Conservation (phyloP, 2,329 filamentous ascomycete genomes). For the Beauveria sp. region DNA sequence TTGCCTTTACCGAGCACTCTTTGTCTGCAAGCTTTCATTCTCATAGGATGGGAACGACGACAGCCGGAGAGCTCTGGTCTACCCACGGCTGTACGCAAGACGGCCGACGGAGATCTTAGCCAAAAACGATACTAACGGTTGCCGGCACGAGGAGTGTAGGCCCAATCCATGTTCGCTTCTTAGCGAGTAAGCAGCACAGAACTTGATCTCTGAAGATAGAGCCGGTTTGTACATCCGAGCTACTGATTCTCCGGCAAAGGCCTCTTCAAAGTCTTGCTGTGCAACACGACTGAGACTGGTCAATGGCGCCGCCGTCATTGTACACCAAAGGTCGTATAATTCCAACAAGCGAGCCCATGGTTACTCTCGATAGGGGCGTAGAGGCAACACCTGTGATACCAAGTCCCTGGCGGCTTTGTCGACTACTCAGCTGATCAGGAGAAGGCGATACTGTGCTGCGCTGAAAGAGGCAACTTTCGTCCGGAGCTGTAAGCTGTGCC, state of each 20-base stretch:
- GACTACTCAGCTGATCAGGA: neutral
- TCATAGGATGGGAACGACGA: neutral
- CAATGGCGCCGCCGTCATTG: neutral
- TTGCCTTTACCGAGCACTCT: too few species aligned
- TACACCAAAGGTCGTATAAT: neutral
- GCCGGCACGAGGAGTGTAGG: neutral
- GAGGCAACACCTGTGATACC: neutral
- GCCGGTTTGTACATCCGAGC: neutral
- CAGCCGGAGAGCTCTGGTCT: neutral
- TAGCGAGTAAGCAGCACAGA: neutral
- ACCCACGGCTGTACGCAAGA: neutral
- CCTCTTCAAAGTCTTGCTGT: neutral
- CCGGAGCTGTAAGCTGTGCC: neutral
- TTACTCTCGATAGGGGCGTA: neutral
- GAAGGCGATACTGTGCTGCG: neutral
- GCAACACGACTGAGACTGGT: neutral
- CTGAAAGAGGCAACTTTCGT: neutral
- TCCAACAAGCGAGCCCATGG: conserved; percentile 4
- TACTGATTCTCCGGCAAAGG: neutral
- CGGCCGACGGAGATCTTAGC: neutral
- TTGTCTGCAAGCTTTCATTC: neutral
- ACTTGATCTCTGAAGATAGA: neutral
- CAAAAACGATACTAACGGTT: neutral
- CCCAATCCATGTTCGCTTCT: neutral
- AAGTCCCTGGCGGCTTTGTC: neutral